phyloP scores from a whole-genome alignment of 2,329 filamentous ascomycete genomes.

The Pseudogymnoascus sp. region DNA sequence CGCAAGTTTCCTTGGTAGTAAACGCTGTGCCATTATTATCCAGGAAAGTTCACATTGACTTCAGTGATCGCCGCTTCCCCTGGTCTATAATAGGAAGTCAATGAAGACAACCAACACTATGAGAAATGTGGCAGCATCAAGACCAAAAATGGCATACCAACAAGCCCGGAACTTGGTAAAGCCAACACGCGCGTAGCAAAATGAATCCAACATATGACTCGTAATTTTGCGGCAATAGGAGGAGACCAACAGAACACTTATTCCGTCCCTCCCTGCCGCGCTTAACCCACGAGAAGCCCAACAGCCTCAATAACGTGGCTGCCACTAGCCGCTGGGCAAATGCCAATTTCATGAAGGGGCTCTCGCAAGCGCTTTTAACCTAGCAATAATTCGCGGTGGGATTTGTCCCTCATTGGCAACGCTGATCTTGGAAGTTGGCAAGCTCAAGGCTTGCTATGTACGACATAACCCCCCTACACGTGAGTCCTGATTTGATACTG shows the following conservation, averaged over 20 bases:
- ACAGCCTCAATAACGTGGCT: neutral
- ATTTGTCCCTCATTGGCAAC: neutral
- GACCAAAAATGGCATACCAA: neutral
- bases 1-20: neutral
- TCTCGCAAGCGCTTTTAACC: neutral
- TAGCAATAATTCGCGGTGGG: neutral
- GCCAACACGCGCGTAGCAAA: neutral
- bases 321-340: neutral
- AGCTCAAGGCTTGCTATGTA: neutral
- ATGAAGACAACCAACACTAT: neutral
- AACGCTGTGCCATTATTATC: constrained; percentile 1
- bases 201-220: neutral
- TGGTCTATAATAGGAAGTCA: neutral
- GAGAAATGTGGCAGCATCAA: neutral
- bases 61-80: neutral
- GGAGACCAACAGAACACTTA: neutral
- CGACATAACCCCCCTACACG: neutral
- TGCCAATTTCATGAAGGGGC: neutral
- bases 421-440: neutral
- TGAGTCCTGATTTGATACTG: neutral
- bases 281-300: neutral
- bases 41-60: neutral
- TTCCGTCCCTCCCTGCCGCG: neutral
- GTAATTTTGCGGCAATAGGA: neutral
- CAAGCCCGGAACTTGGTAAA: neutral